Evolutionary conservation across 768 basidiomycete species (phyloP), one percentile per base, ranked within the genome.

Genomic region (Kwoniella bestiolae): DNA sequence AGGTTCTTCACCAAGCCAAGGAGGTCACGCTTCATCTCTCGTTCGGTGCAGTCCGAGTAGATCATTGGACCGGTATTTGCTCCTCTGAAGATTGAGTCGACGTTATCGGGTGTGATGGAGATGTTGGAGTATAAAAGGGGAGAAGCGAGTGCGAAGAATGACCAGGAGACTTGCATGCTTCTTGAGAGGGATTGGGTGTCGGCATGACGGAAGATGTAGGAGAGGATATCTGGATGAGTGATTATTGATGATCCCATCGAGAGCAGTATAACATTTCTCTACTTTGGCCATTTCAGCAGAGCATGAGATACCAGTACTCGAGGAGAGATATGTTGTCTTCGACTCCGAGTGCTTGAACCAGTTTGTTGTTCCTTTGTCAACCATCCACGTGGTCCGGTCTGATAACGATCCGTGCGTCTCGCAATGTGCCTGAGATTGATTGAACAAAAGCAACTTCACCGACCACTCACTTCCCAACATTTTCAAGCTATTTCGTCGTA

Each of bases 141-240:
- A 6, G 46, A 45, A 21, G 31, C n/a, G 18, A 51, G 29, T 18
- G 49, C 46, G 31, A 25, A 50, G 56, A 65, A 58, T 28, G 26
- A 28, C 56, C 56, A 65, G 18, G 63, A 65, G 21, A 65, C 63
- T 18, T 49, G 29, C 44, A 65, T 57, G 32, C 63, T 57, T 58
- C 47, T 29, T 31, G 56, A 8, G 9, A 65, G 31, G 23, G 63
- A 57, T 5, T 38, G 14, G 25, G 23, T 49, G 45, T 65, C 63
- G 26, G 62, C 62, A 47, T 49, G 29, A 12, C n/a, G 5, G 4
- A 57, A 28, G 32, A 65, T 58, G 34, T 51, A 25, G 31, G 26
- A 3, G 26, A 65, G 29, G 56, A 65, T 58, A 41, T 63, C 62
- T 16, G 62, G 62, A 31, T 63, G 62, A 46, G 62, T 26, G 12